Percentiles rank a stretch among this genome's conserved stretches.
Conservation (phyloP, 2,329 filamentous ascomycete genomes). For the Beauveria sp. region DNA sequence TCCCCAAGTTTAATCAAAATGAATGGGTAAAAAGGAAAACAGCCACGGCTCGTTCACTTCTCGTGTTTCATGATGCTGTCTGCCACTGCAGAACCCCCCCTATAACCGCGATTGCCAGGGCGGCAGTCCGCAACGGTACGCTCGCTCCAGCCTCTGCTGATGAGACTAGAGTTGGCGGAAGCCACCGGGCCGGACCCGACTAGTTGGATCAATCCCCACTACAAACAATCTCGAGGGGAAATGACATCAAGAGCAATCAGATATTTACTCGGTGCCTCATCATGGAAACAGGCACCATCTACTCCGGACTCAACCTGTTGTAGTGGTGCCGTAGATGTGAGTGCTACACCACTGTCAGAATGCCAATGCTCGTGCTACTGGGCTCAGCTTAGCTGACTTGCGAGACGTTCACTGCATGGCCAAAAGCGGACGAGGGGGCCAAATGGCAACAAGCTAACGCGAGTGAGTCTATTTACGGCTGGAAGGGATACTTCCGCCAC, state of each 20-base stretch:
- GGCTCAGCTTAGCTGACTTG: neutral
- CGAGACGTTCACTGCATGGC: neutral
- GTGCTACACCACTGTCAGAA: neutral
- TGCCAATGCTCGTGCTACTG: neutral
- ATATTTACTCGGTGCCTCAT: neutral
- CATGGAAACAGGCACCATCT: neutral
- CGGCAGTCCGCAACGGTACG: conserved; percentile 1
- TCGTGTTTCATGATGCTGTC: neutral
- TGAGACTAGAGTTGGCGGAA: conserved; percentile 5
- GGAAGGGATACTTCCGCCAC: neutral
- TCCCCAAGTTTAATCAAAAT: neutral
- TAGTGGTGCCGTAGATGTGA: neutral
- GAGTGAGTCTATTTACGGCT: neutral
- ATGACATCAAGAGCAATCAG: conserved; percentile 7
- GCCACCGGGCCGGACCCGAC: conserved; percentile 9
- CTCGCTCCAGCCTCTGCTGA: neutral
- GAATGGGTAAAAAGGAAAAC: neutral
- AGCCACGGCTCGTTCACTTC: neutral
- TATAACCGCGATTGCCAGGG: neutral
- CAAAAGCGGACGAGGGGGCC: neutral
- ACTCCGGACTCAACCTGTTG: neutral
- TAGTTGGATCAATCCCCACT: conserved; percentile 6
- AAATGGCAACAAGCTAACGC: neutral
- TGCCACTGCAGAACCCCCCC: neutral
- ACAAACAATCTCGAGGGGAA: conserved; percentile 7